Evolutionary conservation across 1,139 yeast species (phyloP).

Genomic region (Torulaspora pretoriensis): DNA sequence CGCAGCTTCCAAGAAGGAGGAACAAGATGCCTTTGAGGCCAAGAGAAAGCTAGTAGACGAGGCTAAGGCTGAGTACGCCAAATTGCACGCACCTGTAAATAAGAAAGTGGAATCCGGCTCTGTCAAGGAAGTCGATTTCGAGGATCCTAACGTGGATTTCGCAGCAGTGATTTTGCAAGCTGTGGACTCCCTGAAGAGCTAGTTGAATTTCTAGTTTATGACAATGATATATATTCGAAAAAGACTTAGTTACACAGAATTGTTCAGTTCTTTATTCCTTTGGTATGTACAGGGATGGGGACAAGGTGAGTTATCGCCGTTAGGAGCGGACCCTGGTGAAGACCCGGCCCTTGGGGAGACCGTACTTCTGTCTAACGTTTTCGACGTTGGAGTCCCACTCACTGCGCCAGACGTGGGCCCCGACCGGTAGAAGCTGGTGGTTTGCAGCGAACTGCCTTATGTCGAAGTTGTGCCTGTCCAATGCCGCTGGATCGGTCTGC

Average conservation of each 20-base stretch:
- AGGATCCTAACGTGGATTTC: conserved; percentile 86
- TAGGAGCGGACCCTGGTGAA: conserved; percentile 52
- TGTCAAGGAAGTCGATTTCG: conserved; percentile 59
- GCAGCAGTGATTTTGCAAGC: conserved; percentile 51
- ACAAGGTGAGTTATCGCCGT: neutral
- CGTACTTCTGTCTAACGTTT: conserved; percentile 63
- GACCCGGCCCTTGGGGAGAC: conserved; percentile 69
- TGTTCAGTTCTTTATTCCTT: neutral
- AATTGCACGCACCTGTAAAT: conserved; percentile 44
- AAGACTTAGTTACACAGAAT: neutral
- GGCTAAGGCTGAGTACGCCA: conserved; percentile 86
- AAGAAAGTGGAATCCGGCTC: conserved; percentile 31
- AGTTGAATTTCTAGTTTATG: conserved; percentile 3
- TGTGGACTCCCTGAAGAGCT: conserved; percentile 40
- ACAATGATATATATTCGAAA: conserved; percentile 10
- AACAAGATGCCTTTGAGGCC: conserved; percentile 55
- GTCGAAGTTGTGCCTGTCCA: conserved; percentile 52
- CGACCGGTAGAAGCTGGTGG: conserved; percentile 64
- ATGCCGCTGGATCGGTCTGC: conserved; percentile 22
- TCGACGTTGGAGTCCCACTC: conserved; percentile 74
- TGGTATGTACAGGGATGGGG: conserved; percentile 8
- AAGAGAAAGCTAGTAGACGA: conserved; percentile 75
- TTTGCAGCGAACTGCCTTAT: conserved; percentile 61
- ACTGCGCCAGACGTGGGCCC: conserved; percentile 92
- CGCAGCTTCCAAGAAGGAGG: conserved; percentile 55